These are phyloP conservation scores for Neofusicoccum sp. DNA, from an alignment of 2,329 filamentous ascomycete genomes.

Conservation along the genomic window DNA sequence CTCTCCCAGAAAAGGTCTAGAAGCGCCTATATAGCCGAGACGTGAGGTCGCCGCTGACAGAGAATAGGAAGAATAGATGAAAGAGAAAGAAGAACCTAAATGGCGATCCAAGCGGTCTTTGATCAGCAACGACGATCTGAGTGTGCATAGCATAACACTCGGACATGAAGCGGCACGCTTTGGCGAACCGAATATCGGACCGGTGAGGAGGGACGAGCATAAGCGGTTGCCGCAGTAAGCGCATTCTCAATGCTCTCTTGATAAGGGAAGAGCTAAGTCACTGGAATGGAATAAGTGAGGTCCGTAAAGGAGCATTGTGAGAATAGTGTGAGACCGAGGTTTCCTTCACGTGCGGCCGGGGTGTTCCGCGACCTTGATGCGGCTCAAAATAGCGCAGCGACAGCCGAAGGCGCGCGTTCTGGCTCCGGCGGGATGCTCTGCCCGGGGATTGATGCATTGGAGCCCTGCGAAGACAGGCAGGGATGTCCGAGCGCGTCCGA, in stretches of 20 bases:
- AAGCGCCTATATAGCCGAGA: no score
- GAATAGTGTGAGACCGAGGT: no score
- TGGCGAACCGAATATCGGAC: conserved; percentile 4
- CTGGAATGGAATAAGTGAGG: neutral
- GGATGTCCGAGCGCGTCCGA: neutral
- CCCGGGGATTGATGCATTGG: neutral
- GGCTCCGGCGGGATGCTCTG: neutral
- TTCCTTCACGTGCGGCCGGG: neutral
- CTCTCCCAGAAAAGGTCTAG: no score
- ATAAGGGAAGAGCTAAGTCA: no score
- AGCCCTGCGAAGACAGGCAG: neutral
- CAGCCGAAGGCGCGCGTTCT: neutral
- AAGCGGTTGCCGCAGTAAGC: no score
- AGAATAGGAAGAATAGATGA: no score
- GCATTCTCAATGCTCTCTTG: neutral
- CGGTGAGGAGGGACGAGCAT: neutral
- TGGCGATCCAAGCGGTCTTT: no score
- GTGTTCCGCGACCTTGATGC: neutral
- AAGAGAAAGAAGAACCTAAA: no score
- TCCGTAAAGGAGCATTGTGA: neutral
- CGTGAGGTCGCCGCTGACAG: no score
- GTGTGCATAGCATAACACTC: neutral
- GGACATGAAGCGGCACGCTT: neutral
- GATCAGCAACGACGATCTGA: no score
- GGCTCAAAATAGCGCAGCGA: conserved; percentile 3